phyloP scores from a whole-genome alignment of 345 rosid genomes.

The Cochlearia excelsa region DNA sequence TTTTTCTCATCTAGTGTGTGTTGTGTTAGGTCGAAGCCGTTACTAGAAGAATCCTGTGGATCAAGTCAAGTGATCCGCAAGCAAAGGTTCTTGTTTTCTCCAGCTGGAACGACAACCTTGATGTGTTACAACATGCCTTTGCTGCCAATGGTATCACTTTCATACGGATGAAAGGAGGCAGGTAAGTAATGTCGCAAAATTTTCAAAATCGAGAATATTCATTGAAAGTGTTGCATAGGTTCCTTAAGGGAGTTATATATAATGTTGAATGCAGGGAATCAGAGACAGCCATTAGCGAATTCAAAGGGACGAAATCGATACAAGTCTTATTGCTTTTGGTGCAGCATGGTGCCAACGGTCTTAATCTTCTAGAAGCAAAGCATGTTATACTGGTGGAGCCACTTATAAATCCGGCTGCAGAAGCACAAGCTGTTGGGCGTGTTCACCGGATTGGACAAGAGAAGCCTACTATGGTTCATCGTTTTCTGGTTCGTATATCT shows the following conservation, averaged over 20 bases:
- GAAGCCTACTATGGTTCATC: constrained; percentile 75
- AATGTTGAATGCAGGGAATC: constrained; percentile 62
- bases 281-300: constrained; percentile 71
- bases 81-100: constrained; percentile 95
- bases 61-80: constrained; percentile 63
- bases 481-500: constrained; percentile 62
- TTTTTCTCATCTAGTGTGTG: constrained; percentile 25
- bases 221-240: not conserved
- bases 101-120: constrained; percentile 98
- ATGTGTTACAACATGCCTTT: constrained; percentile 87
- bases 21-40: constrained; percentile 82
- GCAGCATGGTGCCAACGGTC: constrained; percentile 97
- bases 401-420: constrained; percentile 89
- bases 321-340: constrained; percentile 82
- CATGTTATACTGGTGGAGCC: constrained; percentile 96
- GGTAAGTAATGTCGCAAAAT: too few species aligned
- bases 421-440: constrained; percentile 94
- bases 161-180: constrained; percentile 92
- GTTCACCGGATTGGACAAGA: constrained; percentile 93
- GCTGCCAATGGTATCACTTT: constrained; percentile 61
- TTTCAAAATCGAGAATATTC: not conserved
- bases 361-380: constrained; percentile 90
- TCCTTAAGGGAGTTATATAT: not conserved
- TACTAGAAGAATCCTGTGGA: constrained; percentile 81
- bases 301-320: constrained; percentile 52